phyloP scores from a whole-genome alignment of 495 filamentous ascomycete species.

The Penicillium chermesinum region DNA sequence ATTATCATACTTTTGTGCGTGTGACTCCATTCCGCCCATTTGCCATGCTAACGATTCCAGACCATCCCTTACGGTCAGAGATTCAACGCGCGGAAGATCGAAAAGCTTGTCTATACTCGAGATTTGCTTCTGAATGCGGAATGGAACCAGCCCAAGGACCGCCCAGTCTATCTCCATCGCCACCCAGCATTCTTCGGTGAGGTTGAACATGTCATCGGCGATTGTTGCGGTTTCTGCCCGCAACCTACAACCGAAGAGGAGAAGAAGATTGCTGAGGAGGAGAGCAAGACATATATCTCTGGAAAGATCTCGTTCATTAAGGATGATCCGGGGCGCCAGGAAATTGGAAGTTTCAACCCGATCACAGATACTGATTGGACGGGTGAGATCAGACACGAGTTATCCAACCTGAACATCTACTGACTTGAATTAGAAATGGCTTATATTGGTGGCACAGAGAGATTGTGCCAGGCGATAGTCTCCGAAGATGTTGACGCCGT shows the following conservation, averaged over 20 bases:
- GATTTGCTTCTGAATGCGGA: constrained; percentile 81
- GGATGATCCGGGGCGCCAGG: constrained; percentile 76
- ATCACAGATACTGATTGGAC: constrained; percentile 80
- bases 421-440: constrained; percentile 43
- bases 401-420: background rate
- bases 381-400: constrained; percentile 44
- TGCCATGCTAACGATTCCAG: constrained; percentile 14
- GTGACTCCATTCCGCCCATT: background rate
- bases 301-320: constrained; percentile 66
- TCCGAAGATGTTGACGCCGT: constrained; percentile 65
- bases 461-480: constrained; percentile 74
- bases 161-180: constrained; percentile 68
- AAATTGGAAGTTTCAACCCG: constrained; percentile 67
- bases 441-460: constrained; percentile 53
- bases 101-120: constrained; percentile 71
- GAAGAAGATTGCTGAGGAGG: constrained; percentile 59
- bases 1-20: constrained; percentile 65
- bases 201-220: constrained; percentile 60
- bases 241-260: constrained; percentile 63
- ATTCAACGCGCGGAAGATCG: constrained; percentile 67
- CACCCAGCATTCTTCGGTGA: constrained; percentile 73
- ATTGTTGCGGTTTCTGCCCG: constrained; percentile 78
- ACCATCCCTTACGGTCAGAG: constrained; percentile 69
- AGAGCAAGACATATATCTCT: constrained; percentile 66
- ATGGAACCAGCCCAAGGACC: constrained; percentile 70